Conservation (phyloP, 345 rosid species). For the Eutrema japonicum region DNA sequence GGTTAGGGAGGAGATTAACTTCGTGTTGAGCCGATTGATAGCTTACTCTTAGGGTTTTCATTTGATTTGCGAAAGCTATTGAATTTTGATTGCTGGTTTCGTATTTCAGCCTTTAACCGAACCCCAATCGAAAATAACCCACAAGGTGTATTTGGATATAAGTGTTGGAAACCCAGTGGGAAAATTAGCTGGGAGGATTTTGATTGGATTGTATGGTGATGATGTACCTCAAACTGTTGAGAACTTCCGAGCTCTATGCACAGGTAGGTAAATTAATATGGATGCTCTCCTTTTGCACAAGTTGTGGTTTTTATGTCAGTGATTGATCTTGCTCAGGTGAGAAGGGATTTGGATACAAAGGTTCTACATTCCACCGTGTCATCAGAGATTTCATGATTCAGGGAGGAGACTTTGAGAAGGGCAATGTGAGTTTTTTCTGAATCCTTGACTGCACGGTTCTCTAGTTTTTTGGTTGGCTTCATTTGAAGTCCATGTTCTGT, state of each 20-base stretch:
- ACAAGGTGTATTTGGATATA: constrained; percentile 89
- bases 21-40: background rate
- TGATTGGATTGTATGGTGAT: constrained; percentile 90
- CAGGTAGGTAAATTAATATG: constrained; percentile 54
- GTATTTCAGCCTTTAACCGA: constrained; percentile 48
- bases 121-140: constrained; percentile 80
- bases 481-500: constrained; percentile 10
- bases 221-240: constrained; percentile 96
- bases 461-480: background rate
- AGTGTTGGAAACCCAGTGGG: constrained; percentile 94
- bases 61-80: constrained; percentile 2
- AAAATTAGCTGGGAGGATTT: constrained; percentile 84
- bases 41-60: background rate
- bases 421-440: constrained; percentile 66
- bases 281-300: constrained; percentile 3
- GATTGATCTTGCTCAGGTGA: constrained; percentile 61
- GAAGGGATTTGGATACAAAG: constrained; percentile 94
- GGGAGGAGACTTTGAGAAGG: constrained; percentile 98
- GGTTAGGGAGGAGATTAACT: constrained; percentile 47
- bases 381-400: constrained; percentile 98
- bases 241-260: constrained; percentile 94
- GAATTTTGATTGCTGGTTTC: constrained; percentile 13
- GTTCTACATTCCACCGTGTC: constrained; percentile 83
- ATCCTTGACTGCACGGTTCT: background rate
- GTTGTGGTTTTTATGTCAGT: constrained; percentile 15